Evolutionary conservation across 1,284 basidiomycete species (phyloP), one percentile per base, ranked within the genome.

Genomic region (Heterobasidion irregulare): DNA sequence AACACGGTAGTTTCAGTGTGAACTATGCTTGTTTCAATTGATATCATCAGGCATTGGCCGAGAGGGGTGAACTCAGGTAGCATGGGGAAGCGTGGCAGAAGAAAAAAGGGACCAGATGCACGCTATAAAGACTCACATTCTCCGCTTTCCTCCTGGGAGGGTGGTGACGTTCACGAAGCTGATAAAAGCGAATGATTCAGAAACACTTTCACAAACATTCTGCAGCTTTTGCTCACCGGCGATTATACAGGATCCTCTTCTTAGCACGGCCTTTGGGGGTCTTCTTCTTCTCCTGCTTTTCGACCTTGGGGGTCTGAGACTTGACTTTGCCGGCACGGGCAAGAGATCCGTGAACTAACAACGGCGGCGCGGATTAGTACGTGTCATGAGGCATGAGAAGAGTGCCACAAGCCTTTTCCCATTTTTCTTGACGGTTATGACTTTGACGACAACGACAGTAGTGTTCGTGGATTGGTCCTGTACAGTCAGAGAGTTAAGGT

Each of bases 261-360:
- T 96, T 93, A 62, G 94, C 94, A 71, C 94, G 92, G 66, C 94
- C 94, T 79, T 91, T 95, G 61, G 92, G 92, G 47, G 77, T 81
- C 87, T 96, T 96, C 84, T 94, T 94, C 88, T 96, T 97, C 81
- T 97, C 94, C 79, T 96, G 92, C 75, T 89, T 86, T 71, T 96
- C 94, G 72, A 96, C 94, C 78, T 96, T 96, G 68, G 95, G 95
- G 69, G 86, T 89, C 78, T 97, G 94, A 67, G 90, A 92, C 81
- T 93, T 97, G 84, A 98, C 95, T 87, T 98, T 98, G 77, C 94
- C 95, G 75, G 94, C 95, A 86, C 96, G 95, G 76, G 95, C 95
- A 79, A 98, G 94, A 72, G 95, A 98, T 76, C 96, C 95, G 91
- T 98, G 95, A 79, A 98, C 96, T 90, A 36, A 15, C 15, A 1